Base-by-base conservation (phyloP, 768 basidiomycete genomes). In the Cantharellus cinnabarinus region DNA sequence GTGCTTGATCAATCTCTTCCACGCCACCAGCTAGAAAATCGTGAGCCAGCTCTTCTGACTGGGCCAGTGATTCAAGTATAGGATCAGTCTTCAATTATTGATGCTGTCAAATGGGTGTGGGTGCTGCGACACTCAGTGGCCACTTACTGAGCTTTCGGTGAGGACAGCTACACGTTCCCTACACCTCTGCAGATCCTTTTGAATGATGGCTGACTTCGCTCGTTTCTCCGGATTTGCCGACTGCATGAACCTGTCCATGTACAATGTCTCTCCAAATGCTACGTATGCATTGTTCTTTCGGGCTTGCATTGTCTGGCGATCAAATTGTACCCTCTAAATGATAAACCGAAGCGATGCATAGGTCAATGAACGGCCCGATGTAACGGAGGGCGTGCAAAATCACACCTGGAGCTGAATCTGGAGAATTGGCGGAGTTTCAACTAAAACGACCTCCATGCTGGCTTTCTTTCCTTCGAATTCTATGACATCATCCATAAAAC, bases 271-370 rank as follows among this genome's bases (percentile, higher is more conserved):
- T 15, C 76, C 81, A 67, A 94, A 95, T 65, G 82, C 85, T 63
- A 99, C 83, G 68, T 90, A 94, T 2, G 89, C 90, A 66, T 99
- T 94, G 3, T 88, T 90, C 70, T 99, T 99, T 74, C 87, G 90
- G 14, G 90, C 83, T 63, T 91, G 86, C 59, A 89, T 76, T 0
- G 85, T 89, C 64, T 89, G 84, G 4, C 89, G 79, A 67, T 98
- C 89, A 72, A 90, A 98, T 76, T 94, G 90, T 3, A 90, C 91
- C 60, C 91, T 75, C 89, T 93, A 64, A 20, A 4, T 2, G 20
- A 37, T 2, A 34, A 57, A 54, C 53, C 20, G 20, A 29, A 29
- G 20, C 20, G 20, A 29, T 29, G 20, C 20, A 29, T 29, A 29
- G 20, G 20, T 62, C 57, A 62, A 64, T 48, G 57, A 61, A 57